Evolutionary conservation across 1,284 basidiomycete species (phyloP), one percentile per base, ranked within the genome.

Genomic region (Spongiforma sp.): DNA sequence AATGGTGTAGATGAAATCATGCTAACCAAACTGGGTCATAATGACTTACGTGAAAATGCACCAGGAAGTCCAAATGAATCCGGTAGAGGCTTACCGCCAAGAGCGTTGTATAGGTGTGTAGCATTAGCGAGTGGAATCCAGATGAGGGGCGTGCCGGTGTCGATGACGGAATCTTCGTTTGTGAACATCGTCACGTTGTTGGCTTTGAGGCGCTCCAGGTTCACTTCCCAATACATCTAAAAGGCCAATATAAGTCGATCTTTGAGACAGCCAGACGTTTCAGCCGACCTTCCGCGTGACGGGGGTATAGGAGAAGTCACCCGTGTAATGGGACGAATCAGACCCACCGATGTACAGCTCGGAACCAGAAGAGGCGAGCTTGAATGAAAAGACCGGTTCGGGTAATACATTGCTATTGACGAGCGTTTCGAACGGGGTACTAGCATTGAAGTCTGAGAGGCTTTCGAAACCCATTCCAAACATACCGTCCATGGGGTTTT

Each of bases 81-180:
- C n/a, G n/a, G n/a, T n/a, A n/a, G n/a, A n/a, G n/a, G n/a, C n/a
- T n/a, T 55, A 30, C 65, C 69, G 61, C 69, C 69, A 21, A 70
- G 43, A 0, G 34, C 50, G 1, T 7, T 11, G 75, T 84, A 84
- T 64, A 88, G 74, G 14, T 63, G 62, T 39, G 73, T 74, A 17
- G 85, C 80, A 10, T 78, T 74, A 26, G 78, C 66, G 7, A 81
- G 79, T 15, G 81, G 81, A 43, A 83, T 86, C 54, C 83, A 76
- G 71, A 87, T 78, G 69, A 85, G 73, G 57, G 85, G 81, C 26
- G 82, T 80, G 61, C 82, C 80, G 11, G 77, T 79, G 68, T 83
- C 81, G 62, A 82, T 77, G 71, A 81, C 75, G 28, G 76, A 76
- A 21, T 65, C 60, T 19, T 68, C 14, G 10, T 46, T 32, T 15